phyloP scores from a whole-genome alignment of 1,284 basidiomycete species.

The Cerioporus squamosus region DNA sequence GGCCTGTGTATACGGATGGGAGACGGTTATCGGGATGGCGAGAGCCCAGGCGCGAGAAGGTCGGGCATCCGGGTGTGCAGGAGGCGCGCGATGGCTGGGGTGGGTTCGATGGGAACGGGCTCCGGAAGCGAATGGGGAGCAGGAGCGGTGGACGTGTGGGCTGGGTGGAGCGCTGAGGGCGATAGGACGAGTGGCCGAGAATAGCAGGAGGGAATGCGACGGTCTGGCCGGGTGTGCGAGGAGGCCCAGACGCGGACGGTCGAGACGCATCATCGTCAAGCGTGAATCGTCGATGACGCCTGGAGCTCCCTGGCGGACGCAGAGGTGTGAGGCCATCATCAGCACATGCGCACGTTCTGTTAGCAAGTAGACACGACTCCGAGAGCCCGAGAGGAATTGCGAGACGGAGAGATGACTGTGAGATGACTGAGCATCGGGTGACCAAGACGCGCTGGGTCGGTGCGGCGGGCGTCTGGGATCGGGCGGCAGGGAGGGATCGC shows the following conservation, averaged over 20 bases:
- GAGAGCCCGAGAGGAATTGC: not conserved
- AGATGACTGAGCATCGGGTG: constrained; percentile 6
- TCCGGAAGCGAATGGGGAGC: no score
- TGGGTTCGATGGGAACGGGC: no score
- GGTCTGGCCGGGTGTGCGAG: no score
- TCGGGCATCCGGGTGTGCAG: no score
- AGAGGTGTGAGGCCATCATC: no score
- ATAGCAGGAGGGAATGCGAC: not conserved
- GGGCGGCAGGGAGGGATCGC: constrained; percentile 1
- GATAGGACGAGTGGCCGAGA: constrained; percentile 1
- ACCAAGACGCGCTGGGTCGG: not conserved
- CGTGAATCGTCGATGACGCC: not conserved
- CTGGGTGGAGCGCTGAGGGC: no score
- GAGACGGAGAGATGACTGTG: not conserved
- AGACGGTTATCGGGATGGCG: no score
- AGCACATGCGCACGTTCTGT: not conserved
- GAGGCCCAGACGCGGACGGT: constrained; percentile 7
- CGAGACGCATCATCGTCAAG: constrained; percentile 5
- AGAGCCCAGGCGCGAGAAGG: no score
- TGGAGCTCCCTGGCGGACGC: constrained; percentile 5
- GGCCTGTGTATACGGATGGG: no score
- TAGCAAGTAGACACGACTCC: no score
- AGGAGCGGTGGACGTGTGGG: not conserved
- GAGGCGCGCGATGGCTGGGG: no score
- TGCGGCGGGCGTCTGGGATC: no score